Evolutionary conservation across 2,329 filamentous ascomycete genomes (phyloP), one percentile per base, ranked within the genome.

Genomic region (Cladorrhinum sp.): DNA sequence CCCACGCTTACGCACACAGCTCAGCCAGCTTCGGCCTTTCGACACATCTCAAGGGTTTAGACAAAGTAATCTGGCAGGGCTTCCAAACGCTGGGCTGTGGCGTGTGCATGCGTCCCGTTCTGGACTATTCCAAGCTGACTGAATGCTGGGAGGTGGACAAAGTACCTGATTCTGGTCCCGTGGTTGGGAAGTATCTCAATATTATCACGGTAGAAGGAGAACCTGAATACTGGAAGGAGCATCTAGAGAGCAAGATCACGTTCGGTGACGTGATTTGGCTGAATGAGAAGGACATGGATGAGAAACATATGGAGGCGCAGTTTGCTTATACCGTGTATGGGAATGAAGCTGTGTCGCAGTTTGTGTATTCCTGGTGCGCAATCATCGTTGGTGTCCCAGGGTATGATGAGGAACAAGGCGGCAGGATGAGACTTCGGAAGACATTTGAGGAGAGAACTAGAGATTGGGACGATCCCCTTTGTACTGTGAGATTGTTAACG

Each of bases 1-100:
- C 73, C 2, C 79, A 84, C 57, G 71, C 74, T 0, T 84, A 84
- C 63, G 72, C 79, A 0, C 78, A 83, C 55, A 70, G 72, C 0
- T 73, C 70, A 1, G 20, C 51, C 0, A 66, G 2, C 3, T 66
- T 69, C 0, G 22, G 62, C 3, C 66, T 79, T 1, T 77, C 76
- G 0, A 67, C 66, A 2, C 67, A 69, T 0, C 69, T 83, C 4
- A 83, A 82, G 64, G 79, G 80, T 0, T 64, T 75, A 0, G 80
- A 83, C 61, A 74, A 79, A 61, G 69, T 74, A 0, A 59, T 80
- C 0, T 82, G 56, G 50, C 61, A 64, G 25, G 60, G 60, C 12
- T 65, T 67, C 49, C 23, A 16, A 8, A 50, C 56, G 2, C 57
- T 66, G 9, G 62, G 58, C 12, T 58, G 61, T 13, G n/a, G 25